Conservation (phyloP, 2,329 filamentous ascomycete species). For the Thelonectria rubi region DNA sequence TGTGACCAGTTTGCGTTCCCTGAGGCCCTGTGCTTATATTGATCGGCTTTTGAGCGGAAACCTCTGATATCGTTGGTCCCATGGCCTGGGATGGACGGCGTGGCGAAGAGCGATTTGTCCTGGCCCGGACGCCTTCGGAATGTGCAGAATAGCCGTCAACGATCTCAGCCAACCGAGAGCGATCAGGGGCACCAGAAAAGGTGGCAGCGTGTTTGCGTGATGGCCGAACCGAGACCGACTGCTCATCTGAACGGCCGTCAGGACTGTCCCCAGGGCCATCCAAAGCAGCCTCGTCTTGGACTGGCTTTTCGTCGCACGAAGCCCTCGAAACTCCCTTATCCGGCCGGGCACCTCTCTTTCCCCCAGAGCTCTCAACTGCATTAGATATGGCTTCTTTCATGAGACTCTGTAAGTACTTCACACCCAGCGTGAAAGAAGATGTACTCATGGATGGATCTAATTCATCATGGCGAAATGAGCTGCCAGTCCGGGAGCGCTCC, state of each 20-base stretch:
- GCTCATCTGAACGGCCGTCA: constrained; percentile 15
- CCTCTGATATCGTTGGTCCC: constrained; percentile 10
- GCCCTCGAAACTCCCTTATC: neutral
- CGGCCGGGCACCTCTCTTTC: constrained; percentile 43
- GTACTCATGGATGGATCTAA: constrained; percentile 41
- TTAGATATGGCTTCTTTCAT: constrained; percentile 55
- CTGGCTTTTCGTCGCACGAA: constrained; percentile 2
- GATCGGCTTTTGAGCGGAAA: constrained; percentile 30
- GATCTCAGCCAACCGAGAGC: constrained; percentile 41
- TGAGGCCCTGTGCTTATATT: constrained; percentile 20
- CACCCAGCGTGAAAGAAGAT: constrained; percentile 47
- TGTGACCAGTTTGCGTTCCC: constrained; percentile 17
- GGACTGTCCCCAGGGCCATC: constrained; percentile 19
- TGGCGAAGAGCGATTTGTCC: constrained; percentile 3
- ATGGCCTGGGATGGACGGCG: neutral
- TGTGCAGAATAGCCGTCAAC: constrained; percentile 41
- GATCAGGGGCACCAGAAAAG: constrained; percentile 32
- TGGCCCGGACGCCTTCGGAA: constrained; percentile 20
- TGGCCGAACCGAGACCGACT: constrained; percentile 20
- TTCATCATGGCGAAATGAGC: constrained; percentile 32
- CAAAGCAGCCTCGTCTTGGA: neutral
- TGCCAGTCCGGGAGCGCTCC: constrained; percentile 29
- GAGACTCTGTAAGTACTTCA: constrained; percentile 57
- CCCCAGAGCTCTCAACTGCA: too few species aligned
- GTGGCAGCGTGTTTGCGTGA: constrained; percentile 41